A percentile compares a stretch with the other conserved stretches of the same genome.
phyloP scores from a whole-genome alignment of 2,329 filamentous ascomycete species.

The Arachnomyces sp. region DNA sequence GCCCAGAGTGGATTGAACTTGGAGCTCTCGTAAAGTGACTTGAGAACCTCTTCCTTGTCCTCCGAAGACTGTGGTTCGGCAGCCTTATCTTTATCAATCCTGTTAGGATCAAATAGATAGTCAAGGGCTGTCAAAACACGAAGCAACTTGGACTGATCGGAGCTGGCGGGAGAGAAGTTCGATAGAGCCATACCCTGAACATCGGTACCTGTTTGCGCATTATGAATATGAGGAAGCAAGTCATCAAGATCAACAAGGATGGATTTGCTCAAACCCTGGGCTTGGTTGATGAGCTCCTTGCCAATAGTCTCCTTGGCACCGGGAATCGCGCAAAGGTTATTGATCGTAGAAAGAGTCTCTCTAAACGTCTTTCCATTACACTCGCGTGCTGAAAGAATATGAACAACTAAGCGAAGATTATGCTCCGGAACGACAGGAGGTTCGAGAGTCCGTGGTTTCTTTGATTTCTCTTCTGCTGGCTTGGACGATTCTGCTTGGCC shows the following conservation, averaged over 20 bases:
- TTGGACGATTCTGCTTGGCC: constrained; percentile 25
- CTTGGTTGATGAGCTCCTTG: constrained; percentile 82
- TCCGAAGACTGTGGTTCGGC: constrained; percentile 45
- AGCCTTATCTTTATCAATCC: constrained; percentile 44
- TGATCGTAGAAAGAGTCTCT: constrained; percentile 96
- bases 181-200: constrained; percentile 88
- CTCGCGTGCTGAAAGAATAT: constrained; percentile 90
- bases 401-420: constrained; percentile 88
- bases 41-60: constrained; percentile 75
- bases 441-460: constrained; percentile 57
- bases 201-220: constrained; percentile 81
- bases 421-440: constrained; percentile 80
- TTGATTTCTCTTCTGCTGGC: constrained; percentile 40
- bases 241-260: constrained; percentile 80
- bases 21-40: constrained; percentile 79
- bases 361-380: constrained; percentile 97
- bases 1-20: constrained; percentile 89
- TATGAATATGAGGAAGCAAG: constrained; percentile 75
- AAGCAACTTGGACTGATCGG: constrained; percentile 91
- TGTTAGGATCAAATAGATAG: constrained; percentile 83
- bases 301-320: constrained; percentile 85
- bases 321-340: constrained; percentile 88
- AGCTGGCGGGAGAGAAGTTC: constrained; percentile 92
- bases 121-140: constrained; percentile 89
- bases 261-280: constrained; percentile 71